Base-by-base conservation (phyloP, 495 filamentous ascomycete species). In the Trichoderma asperelloides region DNA sequence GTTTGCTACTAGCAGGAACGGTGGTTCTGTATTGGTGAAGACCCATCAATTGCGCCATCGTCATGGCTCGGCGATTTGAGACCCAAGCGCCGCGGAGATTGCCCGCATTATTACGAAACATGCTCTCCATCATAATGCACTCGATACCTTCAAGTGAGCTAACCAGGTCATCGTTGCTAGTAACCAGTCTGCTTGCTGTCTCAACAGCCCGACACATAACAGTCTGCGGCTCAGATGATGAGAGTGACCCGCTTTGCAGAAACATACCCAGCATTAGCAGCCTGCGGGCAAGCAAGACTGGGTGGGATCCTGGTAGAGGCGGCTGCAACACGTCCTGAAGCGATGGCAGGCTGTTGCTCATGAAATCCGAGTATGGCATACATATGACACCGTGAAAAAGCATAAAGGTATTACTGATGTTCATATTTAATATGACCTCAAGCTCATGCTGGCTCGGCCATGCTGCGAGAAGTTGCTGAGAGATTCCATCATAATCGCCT, bases 141-240 rank as follows among this genome's bases (percentile, higher is more conserved):
- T 83, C 80, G 4, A 85, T 57, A 15, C 78, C 80, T 64, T 86
- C 82, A 47, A 85, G 60, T 1, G 71, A 79, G 66, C 74, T 71
- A 45, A 77, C 66, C 12, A 84, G 74, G 23, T 79, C 77, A 47
- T 84, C 81, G 65, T 82, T 78, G 33, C 73, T 75, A 0, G 76
- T 82, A 8, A 85, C 79, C 5, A 80, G 69, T n/a, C 67, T 74
- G 33, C 68, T 75, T 23, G 78, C 80, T 15, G 70, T 74, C 0
- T 81, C 74, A 9, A 77, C 73, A 0, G 78, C 70, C 3, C 73
- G 71, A 23, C 65, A 45, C 74, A 77, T 77, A 37, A 80, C 74
- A 2, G 68, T 67, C 18, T 43, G 70, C 2, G 71, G 70, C 11
- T 57, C 69, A 67, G 69, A 65, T 39, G n/a, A 51, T 18, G 71